phyloP scores from a whole-genome alignment of 352 stramenopile species.

The Pythium dissimile region DNA sequence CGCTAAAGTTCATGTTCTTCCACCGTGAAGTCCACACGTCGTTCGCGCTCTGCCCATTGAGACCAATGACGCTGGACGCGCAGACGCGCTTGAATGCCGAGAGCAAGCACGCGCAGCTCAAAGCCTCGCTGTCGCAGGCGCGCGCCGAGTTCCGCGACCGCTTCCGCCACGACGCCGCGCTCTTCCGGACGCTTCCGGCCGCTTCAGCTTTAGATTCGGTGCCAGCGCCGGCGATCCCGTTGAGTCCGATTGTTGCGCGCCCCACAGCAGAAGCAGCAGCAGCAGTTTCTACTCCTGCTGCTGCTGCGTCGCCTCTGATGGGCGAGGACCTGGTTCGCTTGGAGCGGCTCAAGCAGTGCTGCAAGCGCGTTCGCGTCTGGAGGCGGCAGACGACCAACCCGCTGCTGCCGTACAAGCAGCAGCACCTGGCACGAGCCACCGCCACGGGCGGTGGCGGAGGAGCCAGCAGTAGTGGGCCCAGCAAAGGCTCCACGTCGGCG shows the following conservation, averaged over 20 bases:
- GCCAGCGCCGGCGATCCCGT: background rate
- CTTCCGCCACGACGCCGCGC: conserved; percentile 38
- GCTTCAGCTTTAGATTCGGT: background rate
- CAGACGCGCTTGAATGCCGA: conserved; percentile 56
- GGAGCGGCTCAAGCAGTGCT: conserved; percentile 64
- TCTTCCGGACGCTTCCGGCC: conserved; percentile 42
- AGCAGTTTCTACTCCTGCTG: background rate
- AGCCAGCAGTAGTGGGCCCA: background rate
- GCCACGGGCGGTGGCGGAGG: too few species aligned
- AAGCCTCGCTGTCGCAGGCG: conserved; percentile 48
- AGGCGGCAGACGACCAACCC: conserved; percentile 56
- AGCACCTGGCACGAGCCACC: conserved; percentile 24
- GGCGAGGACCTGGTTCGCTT: conserved; percentile 47
- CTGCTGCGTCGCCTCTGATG: background rate
- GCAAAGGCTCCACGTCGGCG: conserved; percentile 36
- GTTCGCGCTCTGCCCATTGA: too few species aligned
- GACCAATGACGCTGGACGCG: conserved; percentile 74
- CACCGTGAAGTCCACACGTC: too few species aligned
- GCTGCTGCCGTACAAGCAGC: conserved; percentile 56
- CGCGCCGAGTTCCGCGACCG: conserved; percentile 44
- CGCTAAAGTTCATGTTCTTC: too few species aligned
- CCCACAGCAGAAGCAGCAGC: background rate
- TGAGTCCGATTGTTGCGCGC: conserved; percentile 3
- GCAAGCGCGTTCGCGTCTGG: conserved; percentile 75
- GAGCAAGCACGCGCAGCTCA: conserved; percentile 45